Evolutionary conservation across 495 filamentous ascomycete genomes (phyloP), one percentile per base, ranked within the genome.

Genomic region (Penicillium angulare): DNA sequence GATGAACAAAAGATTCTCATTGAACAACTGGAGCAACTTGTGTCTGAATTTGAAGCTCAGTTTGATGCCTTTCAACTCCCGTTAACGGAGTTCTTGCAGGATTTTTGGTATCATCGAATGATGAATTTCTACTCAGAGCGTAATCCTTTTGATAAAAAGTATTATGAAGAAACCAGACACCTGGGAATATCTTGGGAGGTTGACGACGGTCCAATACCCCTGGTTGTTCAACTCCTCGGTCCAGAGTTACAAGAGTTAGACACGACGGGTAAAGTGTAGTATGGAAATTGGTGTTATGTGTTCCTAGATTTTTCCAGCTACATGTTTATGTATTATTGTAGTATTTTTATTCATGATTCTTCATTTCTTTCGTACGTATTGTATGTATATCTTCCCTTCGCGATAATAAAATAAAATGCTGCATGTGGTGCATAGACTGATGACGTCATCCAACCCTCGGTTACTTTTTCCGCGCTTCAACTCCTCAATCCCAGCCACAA

Each of bases 61-160:
- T 50, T 50, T 29, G 38, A 35, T 34, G 38, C 26, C 24, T 26
- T 50, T 23, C 24, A 27, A 13, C 47, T 50, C 33, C 36, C 38
- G 17, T 35, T 50, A 26, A 43, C 33, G 47, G 38, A 50, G 21
- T 50, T 50, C 29, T 22, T 50, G 26, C 36, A 42, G n/a, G 7
- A 34, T 2, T 13, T 33, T 43, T 50, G 47, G 47, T 43, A 50
- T 24, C 23, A 42, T 15, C 38, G 47, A 33, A 50, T 50, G 47
- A 12, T 50, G 20, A 43, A 43, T 34, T 43, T 43, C 38, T n/a
- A 43, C 26, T 50, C 38, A 50, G 38, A 50, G 27, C 29, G 47
- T 26, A 38, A 50, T 27, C 15, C 15, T 9, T 50, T 24, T 24
- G 47, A 50, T 27, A n/a, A 8, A 12, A 26, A 43, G 38, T 38